Percentiles rank a stretch among this genome's conserved stretches.
These are phyloP conservation scores for Rhododendron ovatum DNA, from an alignment of 148 eudicot species.

Conservation along the genomic window DNA sequence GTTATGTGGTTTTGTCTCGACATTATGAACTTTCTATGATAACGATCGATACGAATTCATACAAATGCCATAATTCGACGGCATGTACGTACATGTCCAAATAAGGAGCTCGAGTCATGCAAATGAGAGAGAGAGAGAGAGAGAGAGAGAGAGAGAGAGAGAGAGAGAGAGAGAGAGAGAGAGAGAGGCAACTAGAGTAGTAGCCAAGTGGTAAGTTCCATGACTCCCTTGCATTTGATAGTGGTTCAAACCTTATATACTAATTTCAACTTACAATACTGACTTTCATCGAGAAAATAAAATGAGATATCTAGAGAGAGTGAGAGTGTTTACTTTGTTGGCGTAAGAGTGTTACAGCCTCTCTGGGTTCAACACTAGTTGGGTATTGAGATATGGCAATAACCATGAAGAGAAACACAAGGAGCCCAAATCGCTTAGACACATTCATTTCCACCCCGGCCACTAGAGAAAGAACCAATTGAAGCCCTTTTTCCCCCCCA, in stretches of 20 bases:
- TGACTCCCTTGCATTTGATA: background rate
- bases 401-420: slow-evolving; percentile 3
- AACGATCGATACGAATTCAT: too few relatives aligned
- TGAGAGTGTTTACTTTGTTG: slow-evolving; percentile 1
- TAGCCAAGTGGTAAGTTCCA: background rate
- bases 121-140: background rate
- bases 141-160: too few relatives aligned
- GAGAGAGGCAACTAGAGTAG: background rate
- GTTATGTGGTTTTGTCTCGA: background rate
- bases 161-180: too few relatives aligned
- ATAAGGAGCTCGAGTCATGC: background rate
- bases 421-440: background rate
- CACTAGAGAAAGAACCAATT: background rate
- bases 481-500: background rate
- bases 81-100: background rate
- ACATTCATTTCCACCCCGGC: background rate
- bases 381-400: background rate
- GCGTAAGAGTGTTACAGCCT: background rate
- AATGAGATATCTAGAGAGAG: background rate
- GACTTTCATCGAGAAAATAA: background rate
- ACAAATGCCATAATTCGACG: background rate
- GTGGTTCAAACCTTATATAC: too few relatives aligned
- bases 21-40: background rate
- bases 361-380: background rate
- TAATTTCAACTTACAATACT: background rate